These are phyloP conservation scores for Drosera spatulata DNA, from an alignment of 179 eudicot species.

Conservation along the genomic window DNA sequence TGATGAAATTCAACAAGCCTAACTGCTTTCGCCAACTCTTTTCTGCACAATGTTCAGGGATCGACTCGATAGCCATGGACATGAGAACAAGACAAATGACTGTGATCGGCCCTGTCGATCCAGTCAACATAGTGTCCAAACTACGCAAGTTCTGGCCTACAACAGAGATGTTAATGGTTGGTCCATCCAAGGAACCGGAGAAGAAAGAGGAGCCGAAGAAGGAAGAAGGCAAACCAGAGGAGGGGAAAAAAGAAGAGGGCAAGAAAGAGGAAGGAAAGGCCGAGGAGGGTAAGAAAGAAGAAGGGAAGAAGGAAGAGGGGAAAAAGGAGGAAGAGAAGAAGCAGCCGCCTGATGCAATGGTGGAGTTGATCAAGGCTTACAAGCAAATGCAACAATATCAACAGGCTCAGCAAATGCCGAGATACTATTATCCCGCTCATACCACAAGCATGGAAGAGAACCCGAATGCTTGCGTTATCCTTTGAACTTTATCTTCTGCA, in stretches of 20 bases:
- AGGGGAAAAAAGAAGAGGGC: slow-evolving; percentile 19
- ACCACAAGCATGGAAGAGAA: slow-evolving; percentile 7
- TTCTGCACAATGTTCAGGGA: background rate
- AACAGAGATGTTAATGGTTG: background rate
- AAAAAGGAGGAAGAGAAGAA: slow-evolving; percentile 27
- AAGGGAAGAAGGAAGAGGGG: background rate
- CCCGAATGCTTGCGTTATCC: slow-evolving; percentile 7
- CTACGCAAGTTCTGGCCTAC: background rate
- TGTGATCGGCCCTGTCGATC: background rate
- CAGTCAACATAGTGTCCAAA: background rate
- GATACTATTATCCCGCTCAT: slow-evolving; percentile 4
- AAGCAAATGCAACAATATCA: slow-evolving; percentile 4
- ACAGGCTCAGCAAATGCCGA: slow-evolving; percentile 24
- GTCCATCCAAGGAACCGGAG: background rate
- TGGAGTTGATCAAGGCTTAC: slow-evolving; percentile 26
- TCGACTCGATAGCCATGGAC: slow-evolving; percentile 1
- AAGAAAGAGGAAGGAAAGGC: slow-evolving; percentile 20
- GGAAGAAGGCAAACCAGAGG: slow-evolving; percentile 15
- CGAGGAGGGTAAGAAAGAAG: slow-evolving; percentile 1
- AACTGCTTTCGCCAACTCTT: no score
- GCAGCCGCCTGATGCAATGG: slow-evolving; percentile 12
- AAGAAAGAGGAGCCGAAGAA: slow-evolving; percentile 10
- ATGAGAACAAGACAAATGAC: background rate
- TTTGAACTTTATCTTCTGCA: background rate
- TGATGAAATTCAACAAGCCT: no score